Evolutionary conservation across 2,329 filamentous ascomycete species (phyloP), one percentile per base, ranked within the genome.

Genomic region (Penicillium psychrosexuale): DNA sequence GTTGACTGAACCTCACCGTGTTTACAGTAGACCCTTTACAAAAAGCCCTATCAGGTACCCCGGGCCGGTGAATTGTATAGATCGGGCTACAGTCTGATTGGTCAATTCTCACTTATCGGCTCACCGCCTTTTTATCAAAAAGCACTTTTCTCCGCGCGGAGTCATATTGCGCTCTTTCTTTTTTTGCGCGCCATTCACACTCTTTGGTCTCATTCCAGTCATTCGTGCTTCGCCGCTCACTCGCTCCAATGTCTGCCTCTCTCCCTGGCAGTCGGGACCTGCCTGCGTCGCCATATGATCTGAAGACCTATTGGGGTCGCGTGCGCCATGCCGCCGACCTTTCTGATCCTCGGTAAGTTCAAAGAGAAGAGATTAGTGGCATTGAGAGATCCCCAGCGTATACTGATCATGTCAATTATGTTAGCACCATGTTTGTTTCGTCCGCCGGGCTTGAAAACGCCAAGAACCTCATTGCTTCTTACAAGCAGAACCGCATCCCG

Each of bases 281-380:
- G 61, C 94, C 94, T 58, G 85, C 86, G 53, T 99, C 94, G 51
- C 91, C 91, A 75, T 93, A 95, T 83, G 90, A 99, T 72, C 82
- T 99, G 68, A 84, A 77, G 71, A 97, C 92, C 44, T 99, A 99
- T 78, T 94, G 90, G 90, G 94, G 94, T 62, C 87, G 94, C 56
- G 94, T 97, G 69, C 85, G 84, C 77, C 93, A 99, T 78, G 87
- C 91, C 17, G 88, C 90, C 58, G 87, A 92, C 67, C 86, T 99
- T 67, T 89, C 92, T 71, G 94, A 99, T 80, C 94, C 94, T 64
- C 94, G 92, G 93, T 97, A 81, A 86, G 89, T 75, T 58, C 24
- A 17, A n/a, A 15, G 3, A 40, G 7, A n/a, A 13, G 22, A 33
- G 15, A 38, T 47, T 48, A 9, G 39, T 36, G 3, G 27, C 8